phyloP scores from a whole-genome alignment of 352 stramenopile genomes.

The Aphanomyces euteiches region DNA sequence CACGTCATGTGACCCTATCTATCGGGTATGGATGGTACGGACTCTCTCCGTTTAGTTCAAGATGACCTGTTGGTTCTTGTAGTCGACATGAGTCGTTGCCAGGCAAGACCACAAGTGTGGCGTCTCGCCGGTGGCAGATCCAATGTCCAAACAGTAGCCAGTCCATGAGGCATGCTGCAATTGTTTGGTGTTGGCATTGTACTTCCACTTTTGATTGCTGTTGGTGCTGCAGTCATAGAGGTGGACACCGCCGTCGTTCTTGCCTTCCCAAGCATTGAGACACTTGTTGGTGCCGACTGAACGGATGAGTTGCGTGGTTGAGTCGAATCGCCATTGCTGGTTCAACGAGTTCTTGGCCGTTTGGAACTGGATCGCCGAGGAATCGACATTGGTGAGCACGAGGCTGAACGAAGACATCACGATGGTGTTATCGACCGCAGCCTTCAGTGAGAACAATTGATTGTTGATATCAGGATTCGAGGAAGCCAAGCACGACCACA shows the following conservation, averaged over 20 bases:
- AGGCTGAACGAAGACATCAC: background rate
- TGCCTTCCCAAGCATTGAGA: slow-evolving; percentile 33
- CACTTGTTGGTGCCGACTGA: background rate
- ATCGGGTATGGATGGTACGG: no score
- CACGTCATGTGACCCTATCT: no score
- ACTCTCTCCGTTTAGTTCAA: no score
- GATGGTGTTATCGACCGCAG: background rate
- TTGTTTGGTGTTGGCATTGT: slow-evolving; percentile 39
- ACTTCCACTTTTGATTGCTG: slow-evolving; percentile 54
- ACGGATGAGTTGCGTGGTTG: background rate
- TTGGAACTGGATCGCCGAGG: background rate
- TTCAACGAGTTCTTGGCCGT: background rate
- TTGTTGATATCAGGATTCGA: background rate
- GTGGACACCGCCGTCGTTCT: slow-evolving; percentile 49
- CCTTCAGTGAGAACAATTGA: background rate
- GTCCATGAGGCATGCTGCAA: slow-evolving; percentile 46
- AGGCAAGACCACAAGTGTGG: no score
- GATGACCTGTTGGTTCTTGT: no score
- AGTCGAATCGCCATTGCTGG: slow-evolving; percentile 32
- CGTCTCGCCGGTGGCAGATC: no score
- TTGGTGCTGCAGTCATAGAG: slow-evolving; percentile 50
- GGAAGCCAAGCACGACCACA: slow-evolving; percentile 33
- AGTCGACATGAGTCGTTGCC: no score
- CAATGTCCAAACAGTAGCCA: no score
- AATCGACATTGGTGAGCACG: background rate